These are phyloP conservation scores for Talaromyces trachyspermus DNA, from an alignment of 495 filamentous ascomycete genomes.

Conservation along the genomic window DNA sequence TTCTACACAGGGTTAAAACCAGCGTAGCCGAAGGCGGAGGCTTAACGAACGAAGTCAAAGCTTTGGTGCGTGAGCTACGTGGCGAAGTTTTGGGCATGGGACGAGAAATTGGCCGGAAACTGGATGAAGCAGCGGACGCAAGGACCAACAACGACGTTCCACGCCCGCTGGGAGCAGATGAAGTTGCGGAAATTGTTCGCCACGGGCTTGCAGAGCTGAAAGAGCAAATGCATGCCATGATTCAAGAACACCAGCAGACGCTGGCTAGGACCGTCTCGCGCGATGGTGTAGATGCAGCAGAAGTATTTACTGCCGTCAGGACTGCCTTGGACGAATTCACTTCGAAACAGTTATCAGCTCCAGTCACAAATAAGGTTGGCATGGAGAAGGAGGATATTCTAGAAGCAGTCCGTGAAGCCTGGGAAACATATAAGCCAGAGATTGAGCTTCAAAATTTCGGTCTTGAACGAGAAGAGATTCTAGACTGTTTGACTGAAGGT, in stretches of 20 bases:
- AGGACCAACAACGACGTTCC: slow-evolving; percentile 39
- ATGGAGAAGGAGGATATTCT: slow-evolving; percentile 75
- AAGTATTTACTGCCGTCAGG: slow-evolving; percentile 75
- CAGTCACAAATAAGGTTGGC: slow-evolving; percentile 25
- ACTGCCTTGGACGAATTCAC: slow-evolving; percentile 64
- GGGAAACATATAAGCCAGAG: slow-evolving; percentile 87
- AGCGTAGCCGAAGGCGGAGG: slow-evolving; percentile 79
- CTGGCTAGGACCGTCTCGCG: slow-evolving; percentile 45
- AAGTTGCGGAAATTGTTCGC: slow-evolving; percentile 70
- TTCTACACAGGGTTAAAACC: slow-evolving; percentile 77
- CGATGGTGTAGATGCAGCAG: slow-evolving; percentile 57
- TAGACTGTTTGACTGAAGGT: slow-evolving; percentile 76
- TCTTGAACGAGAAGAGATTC: slow-evolving; percentile 78
- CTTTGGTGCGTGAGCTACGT: slow-evolving; percentile 76
- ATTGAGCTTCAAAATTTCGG: slow-evolving; percentile 85
- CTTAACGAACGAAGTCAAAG: slow-evolving; percentile 83
- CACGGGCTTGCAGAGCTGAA: slow-evolving; percentile 73
- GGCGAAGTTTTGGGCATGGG: slow-evolving; percentile 94
- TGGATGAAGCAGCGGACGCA: slow-evolving; percentile 56
- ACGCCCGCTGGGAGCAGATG: slow-evolving; percentile 48
- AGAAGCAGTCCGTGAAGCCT: slow-evolving; percentile 76
- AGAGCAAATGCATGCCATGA: slow-evolving; percentile 65
- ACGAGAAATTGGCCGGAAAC: slow-evolving; percentile 71
- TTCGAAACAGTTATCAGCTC: slow-evolving; percentile 26
- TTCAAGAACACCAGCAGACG: slow-evolving; percentile 67